phyloP scores from a whole-genome alignment of 441 rosid genomes.

The Populus tomentosa region DNA sequence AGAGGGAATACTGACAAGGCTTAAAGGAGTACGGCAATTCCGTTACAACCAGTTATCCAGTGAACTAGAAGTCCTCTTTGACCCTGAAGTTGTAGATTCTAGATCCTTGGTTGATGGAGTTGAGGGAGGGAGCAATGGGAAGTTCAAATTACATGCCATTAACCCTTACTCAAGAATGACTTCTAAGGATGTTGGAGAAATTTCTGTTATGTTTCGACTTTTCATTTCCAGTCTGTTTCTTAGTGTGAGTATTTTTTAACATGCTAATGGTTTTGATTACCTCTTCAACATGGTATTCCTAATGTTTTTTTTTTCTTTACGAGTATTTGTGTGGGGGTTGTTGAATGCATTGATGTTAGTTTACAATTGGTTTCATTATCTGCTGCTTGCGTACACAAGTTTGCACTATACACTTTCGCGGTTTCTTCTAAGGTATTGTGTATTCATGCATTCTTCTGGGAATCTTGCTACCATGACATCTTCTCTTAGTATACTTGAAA shows the following conservation, averaged over 20 bases:
- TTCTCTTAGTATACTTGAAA: background rate
- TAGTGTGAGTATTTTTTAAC: conserved; percentile 61
- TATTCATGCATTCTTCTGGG: background rate
- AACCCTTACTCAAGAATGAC: conserved; percentile 87
- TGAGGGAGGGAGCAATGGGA: conserved; percentile 63
- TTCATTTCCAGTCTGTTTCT: conserved; percentile 76
- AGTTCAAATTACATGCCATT: conserved; percentile 62
- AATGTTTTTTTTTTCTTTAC: background rate
- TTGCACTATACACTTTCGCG: too few relatives aligned
- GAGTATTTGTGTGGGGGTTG: background rate
- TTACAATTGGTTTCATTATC: background rate
- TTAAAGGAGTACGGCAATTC: conserved; percentile 78
- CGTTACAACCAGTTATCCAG: conserved; percentile 49
- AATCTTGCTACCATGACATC: background rate
- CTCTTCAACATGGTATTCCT: background rate
- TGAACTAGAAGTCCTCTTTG: conserved; percentile 83
- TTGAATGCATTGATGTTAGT: background rate
- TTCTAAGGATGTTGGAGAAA: conserved; percentile 76
- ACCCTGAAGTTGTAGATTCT: conserved; percentile 77
- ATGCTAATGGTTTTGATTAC: conserved; percentile 1
- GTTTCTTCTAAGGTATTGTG: background rate
- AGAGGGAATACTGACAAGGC: conserved; percentile 56
- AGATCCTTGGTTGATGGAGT: conserved; percentile 81
- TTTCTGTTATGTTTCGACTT: conserved; percentile 67
- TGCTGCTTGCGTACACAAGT: background rate